Evolutionary conservation across 192 early-diverging fungal genomes (phyloP).

Genomic region (Lunasporangiospora selenospora): DNA sequence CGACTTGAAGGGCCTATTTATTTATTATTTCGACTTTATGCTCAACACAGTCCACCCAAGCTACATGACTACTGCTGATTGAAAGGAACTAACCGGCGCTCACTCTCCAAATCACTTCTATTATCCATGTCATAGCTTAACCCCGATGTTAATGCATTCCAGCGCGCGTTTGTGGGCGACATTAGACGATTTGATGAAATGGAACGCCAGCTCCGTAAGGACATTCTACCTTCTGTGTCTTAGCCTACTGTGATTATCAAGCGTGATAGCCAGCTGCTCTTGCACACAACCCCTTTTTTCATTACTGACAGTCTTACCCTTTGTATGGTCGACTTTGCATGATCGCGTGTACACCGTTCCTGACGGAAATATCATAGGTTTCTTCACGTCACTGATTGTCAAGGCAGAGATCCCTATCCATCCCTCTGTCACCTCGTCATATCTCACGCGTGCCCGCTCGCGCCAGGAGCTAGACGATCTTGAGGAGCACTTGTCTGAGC

Average conservation of each 20-base stretch:
- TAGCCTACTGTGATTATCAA: not conserved
- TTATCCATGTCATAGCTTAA: constrained; percentile 75
- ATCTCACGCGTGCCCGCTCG: constrained; percentile 71
- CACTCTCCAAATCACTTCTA: no score
- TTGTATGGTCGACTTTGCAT: not conserved
- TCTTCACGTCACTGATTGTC: constrained; percentile 82
- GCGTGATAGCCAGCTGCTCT: not conserved
- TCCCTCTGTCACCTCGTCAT: constrained; percentile 52
- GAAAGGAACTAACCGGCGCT: no score
- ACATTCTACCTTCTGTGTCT: not conserved
- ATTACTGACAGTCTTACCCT: not conserved
- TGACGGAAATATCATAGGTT: constrained; percentile 78
- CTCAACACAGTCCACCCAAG: no score
- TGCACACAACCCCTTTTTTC: no score
- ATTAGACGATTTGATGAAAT: constrained; percentile 97
- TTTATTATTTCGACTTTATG: no score
- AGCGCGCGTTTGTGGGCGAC: constrained; percentile 94
- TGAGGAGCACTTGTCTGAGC: constrained; percentile 81
- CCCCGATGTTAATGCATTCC: constrained; percentile 95
- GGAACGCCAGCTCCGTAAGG: constrained; percentile 92
- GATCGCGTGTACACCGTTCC: no score
- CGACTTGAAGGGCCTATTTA: no score
- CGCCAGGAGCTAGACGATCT: constrained; percentile 96
- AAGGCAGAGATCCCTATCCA: constrained; percentile 78
- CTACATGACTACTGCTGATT: constrained; percentile 7